Base-by-base conservation (phyloP, 179 eudicot species). In the Patellifolia procumbens region DNA sequence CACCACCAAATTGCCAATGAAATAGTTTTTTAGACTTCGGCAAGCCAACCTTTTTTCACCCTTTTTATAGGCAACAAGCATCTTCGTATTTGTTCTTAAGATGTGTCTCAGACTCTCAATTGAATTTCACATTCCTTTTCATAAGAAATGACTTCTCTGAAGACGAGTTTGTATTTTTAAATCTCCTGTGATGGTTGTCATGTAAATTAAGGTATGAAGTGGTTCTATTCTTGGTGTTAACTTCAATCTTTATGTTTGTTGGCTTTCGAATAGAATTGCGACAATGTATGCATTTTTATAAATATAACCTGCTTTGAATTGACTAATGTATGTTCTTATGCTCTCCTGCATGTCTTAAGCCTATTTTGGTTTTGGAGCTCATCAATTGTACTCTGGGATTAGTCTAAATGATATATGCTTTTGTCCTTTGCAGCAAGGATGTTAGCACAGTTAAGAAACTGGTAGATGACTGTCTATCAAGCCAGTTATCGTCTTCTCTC, bases 361-460 rank as follows among this genome's bases (percentile, higher is more conserved):
- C 70, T 63, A 6, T 15, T 24, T 6, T 22, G 10, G 32, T 29
- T 52, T 13, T n/a, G 35, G 31, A 51, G 49, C 37, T 15, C 24
- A 62, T 72, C 9, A 31, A 22, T 43, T 67, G 35, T 24, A 46
- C 46, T 58, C 26, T 24, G 17, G 0, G 17, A 55, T n/a, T n/a
- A 60, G 48, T 51, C 52, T 17, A 43, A 61, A 19, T 74, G 5
- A 48, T 60, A 7, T 17, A 2, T 62, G 28, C 10, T 37, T 64
- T 37, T 75, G 11, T 31, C 56, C 34, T 70, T 43, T 88, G 90
- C 98, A 96, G 99, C 84, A 93, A 95, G 87, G 99, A 95, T 89
- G 97, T 95, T 32, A 86, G 86, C 58, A 93, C 91, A 4, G 99
- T 93, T 79, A 93, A 89, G 84, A 95, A 93, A 75, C 90, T 91